These are phyloP conservation scores for Verticillium nonalfalfae DNA, from an alignment of 2,329 filamentous ascomycete genomes.

Conservation along the genomic window DNA sequence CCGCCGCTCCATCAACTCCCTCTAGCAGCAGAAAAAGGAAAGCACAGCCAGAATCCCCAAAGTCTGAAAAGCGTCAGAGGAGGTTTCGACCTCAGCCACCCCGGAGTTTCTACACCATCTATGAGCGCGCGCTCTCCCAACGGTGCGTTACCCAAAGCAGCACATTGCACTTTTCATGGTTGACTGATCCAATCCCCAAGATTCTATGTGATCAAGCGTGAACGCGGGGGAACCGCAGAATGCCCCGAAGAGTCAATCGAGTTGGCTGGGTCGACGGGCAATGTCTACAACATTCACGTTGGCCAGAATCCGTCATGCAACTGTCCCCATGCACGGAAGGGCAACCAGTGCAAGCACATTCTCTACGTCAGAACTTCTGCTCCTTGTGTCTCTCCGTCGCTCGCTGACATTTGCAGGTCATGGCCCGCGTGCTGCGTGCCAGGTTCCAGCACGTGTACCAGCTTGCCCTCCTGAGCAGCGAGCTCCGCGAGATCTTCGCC, in stretches of 20 bases:
- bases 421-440: constrained; percentile 53
- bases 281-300: constrained; percentile 55
- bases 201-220: constrained; percentile 39
- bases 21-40: not conserved
- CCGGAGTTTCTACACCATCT: constrained; percentile 26
- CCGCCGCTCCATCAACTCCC: not conserved
- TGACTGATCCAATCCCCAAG: constrained; percentile 4
- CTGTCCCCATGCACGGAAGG: constrained; percentile 46
- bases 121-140: constrained; percentile 31
- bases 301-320: constrained; percentile 43
- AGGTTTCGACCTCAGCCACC: constrained; percentile 25
- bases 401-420: constrained; percentile 28
- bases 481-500: constrained; percentile 53
- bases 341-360: constrained; percentile 60
- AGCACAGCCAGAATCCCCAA: not conserved
- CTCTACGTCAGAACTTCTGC: constrained; percentile 39
- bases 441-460: constrained; percentile 53
- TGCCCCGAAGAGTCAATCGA: constrained; percentile 47
- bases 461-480: constrained; percentile 50
- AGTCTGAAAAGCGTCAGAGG: constrained; percentile 26
- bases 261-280: constrained; percentile 59
- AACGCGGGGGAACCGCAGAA: constrained; percentile 22
- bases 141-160: constrained; percentile 16
- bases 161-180: not conserved
- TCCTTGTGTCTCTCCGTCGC: not conserved